Percentiles rank a stretch among this genome's conserved stretches.
These are phyloP conservation scores for Mortierella sp. DNA, from an alignment of 371 early-diverging fungal genomes.

Conservation along the genomic window DNA sequence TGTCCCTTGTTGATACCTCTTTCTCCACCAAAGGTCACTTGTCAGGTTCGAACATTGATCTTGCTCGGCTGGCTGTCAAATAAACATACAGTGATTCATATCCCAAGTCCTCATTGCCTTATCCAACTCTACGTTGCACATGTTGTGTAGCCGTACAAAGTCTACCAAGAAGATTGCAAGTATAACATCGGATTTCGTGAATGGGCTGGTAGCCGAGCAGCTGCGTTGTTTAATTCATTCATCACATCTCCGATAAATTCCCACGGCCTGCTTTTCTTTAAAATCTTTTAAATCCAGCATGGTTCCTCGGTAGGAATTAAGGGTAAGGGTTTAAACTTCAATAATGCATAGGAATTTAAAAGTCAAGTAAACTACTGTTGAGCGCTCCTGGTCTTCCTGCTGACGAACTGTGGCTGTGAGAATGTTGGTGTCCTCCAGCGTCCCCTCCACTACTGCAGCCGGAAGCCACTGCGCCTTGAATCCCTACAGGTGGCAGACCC, in stretches of 20 bases:
- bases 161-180: not conserved
- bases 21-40: not conserved
- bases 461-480: constrained; percentile 42
- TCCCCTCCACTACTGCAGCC: constrained; percentile 41
- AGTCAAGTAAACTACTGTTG: constrained; percentile 42
- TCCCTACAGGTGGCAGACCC: constrained; percentile 44
- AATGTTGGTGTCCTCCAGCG: constrained; percentile 24
- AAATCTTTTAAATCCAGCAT: not conserved
- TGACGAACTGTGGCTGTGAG: constrained; percentile 6
- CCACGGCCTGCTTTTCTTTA: not conserved
- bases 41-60: not conserved
- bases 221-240: not conserved
- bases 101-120: too few species aligned
- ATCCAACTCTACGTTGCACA: too few species aligned
- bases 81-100: not conserved
- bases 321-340: not conserved
- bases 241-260: not conserved
- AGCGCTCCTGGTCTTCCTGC: not conserved
- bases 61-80: not conserved
- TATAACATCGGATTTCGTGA: too few species aligned
- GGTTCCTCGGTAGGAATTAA: not conserved
- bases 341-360: constrained; percentile 3
- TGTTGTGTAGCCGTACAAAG: not conserved
- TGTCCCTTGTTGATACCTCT: not conserved
- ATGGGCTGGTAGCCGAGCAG: not conserved